Base-by-base conservation (phyloP, 2,329 filamentous ascomycete genomes). In the Bisporella sp. region DNA sequence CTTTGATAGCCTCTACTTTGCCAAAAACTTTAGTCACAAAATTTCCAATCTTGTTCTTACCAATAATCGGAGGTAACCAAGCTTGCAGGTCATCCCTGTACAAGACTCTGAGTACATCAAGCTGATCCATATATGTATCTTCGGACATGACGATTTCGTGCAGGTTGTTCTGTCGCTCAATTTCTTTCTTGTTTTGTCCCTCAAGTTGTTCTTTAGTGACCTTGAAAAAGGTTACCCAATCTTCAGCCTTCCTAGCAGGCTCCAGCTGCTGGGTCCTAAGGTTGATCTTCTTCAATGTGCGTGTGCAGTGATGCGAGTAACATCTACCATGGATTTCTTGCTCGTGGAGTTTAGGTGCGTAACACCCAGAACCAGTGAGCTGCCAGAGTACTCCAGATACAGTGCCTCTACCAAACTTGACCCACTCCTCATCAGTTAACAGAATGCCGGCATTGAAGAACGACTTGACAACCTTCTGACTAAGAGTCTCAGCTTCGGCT, bases 101-200 rank as follows among this genome's bases (percentile, higher is more conserved):
- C 2, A 99, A 75, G 6, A 84, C 77, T 11, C 88, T 82, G 48
- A 99, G 75, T 21, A 99, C 87, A 60, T 95, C 86, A 37, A 99
- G 77, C 63, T 95, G 87, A 57, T 85, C 84, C 76, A 96, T 95
- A 65, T 88, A 99, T 9, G 82, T 79, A 66, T 97, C 91, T 70
- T 99, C 93, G 12, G 88, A 89, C 41, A 89, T 91, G 37, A 99
- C 87, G 57, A 99, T 91, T 66, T 99, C 93, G 65, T 99, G 93
- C 31, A 99, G 73, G 52, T 90, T 89, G 65, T 97, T 96, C 65
- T 99, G 93, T 8, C 89, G 83, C 57, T 95, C 87, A 42, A 97
- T 78, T 64, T 99, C 92, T 68, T 96, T 96, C 69, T 85, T 90
- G 48, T 82, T 76, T 55, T 84, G 82, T 2, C 75, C 73, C 54